phyloP scores from a whole-genome alignment of 805 yeast species.

The Jamesozyma spencerorum region DNA sequence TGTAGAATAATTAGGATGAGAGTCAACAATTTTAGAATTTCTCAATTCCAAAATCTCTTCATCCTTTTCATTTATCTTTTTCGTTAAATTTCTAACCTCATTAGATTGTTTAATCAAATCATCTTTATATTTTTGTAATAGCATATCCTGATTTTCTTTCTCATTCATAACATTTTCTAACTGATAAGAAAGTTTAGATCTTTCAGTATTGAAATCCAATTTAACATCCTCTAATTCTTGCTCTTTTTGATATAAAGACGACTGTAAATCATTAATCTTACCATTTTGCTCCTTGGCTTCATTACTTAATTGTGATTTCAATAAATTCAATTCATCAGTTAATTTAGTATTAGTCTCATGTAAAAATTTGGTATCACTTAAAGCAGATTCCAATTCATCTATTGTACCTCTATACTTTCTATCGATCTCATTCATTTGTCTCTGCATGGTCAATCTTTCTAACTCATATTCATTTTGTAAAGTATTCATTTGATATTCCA shows the following conservation, averaged over 20 bases:
- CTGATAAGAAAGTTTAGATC: constrained; percentile 11
- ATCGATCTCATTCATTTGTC: constrained; percentile 17
- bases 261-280: constrained; percentile 30
- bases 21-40: constrained; percentile 29
- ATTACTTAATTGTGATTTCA: constrained; percentile 17
- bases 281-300: constrained; percentile 19
- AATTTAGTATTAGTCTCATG: constrained; percentile 28
- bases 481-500: constrained; percentile 32
- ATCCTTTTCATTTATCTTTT: constrained; percentile 17
- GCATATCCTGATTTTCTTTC: constrained; percentile 11
- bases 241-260: constrained; percentile 26
- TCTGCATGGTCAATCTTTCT: constrained; percentile 17
- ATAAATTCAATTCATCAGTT: constrained; percentile 10
- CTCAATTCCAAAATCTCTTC: constrained; percentile 23
- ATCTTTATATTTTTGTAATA: constrained; percentile 18
- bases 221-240: constrained; percentile 31
- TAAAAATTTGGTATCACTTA: constrained; percentile 29
- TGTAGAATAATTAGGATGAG: constrained; percentile 27
- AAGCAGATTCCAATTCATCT: constrained; percentile 26
- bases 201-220: constrained; percentile 26
- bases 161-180: constrained; percentile 14
- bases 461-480: constrained; percentile 34
- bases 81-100: constrained; percentile 18
- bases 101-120: constrained; percentile 18
- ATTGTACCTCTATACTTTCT: constrained; percentile 28